phyloP scores from a whole-genome alignment of 371 early-diverging fungal genomes.

The Chytridiales sp. region DNA sequence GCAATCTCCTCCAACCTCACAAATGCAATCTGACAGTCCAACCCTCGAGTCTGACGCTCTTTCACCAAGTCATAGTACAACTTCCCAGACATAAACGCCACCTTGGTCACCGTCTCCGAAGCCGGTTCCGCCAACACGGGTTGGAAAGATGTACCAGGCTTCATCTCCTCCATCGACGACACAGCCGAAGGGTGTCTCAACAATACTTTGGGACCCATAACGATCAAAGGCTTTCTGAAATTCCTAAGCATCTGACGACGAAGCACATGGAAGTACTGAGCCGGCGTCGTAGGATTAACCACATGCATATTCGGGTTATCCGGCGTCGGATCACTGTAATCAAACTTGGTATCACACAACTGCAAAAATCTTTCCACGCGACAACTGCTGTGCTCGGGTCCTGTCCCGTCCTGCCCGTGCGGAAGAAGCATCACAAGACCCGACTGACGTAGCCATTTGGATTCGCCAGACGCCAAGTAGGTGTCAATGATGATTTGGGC shows the following conservation, averaged over 20 bases:
- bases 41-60: constrained; percentile 63
- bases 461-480: constrained; percentile 83
- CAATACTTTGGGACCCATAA: constrained; percentile 84
- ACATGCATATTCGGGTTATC: constrained; percentile 88
- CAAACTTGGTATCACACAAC: constrained; percentile 78
- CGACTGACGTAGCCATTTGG: constrained; percentile 91
- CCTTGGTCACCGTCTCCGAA: constrained; percentile 57
- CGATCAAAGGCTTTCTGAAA: constrained; percentile 90
- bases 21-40: constrained; percentile 74
- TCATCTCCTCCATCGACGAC: constrained; percentile 80
- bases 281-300: constrained; percentile 85
- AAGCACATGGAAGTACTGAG: constrained; percentile 94
- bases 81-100: constrained; percentile 87
- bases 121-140: constrained; percentile 72
- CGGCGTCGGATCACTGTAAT: constrained; percentile 54
- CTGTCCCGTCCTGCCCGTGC: constrained; percentile 96
- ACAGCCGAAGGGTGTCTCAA: constrained; percentile 67
- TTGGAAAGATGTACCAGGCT: constrained; percentile 75
- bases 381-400: constrained; percentile 92
- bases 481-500: constrained; percentile 96
- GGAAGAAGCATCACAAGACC: constrained; percentile 91
- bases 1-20: constrained; percentile 89
- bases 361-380: constrained; percentile 91
- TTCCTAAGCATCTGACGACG: constrained; percentile 84
- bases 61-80: constrained; percentile 87